Evolutionary conservation across 768 basidiomycete species (phyloP).

Genomic region (Amanita phalloides): DNA sequence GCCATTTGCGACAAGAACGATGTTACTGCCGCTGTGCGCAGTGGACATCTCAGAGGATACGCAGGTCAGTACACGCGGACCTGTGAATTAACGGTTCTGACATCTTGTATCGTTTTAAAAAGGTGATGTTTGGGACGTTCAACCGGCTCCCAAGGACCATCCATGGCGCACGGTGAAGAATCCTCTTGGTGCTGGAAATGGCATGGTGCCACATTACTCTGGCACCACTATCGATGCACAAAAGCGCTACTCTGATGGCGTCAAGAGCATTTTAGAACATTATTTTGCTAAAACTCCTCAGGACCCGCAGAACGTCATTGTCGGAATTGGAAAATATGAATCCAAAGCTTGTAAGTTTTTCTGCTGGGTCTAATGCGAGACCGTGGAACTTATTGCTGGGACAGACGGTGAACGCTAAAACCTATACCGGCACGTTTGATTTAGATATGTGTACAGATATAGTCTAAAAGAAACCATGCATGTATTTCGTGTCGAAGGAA

Average conservation of each 20-base stretch:
- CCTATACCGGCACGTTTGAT: no score
- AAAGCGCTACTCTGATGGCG: conserved; percentile 70
- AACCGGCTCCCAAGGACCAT: conserved; percentile 82
- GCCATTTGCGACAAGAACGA: conserved; percentile 84
- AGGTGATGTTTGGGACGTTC: conserved; percentile 79
- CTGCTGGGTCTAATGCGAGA: background rate
- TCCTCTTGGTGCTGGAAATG: conserved; percentile 76
- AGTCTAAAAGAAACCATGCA: background rate
- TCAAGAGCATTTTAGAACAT: conserved; percentile 60
- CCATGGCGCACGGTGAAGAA: conserved; percentile 79
- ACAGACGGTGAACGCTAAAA: conserved; percentile 44
- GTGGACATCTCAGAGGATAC: conserved; percentile 63
- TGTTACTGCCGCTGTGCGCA: conserved; percentile 64
- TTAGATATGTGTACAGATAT: background rate
- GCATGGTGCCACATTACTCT: conserved; percentile 82
- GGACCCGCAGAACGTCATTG: conserved; percentile 73
- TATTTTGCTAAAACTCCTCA: conserved; percentile 56
- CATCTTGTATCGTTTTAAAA: background rate
- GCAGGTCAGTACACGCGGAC: conserved; percentile 17
- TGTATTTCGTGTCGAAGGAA: no score
- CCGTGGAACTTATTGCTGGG: conserved; percentile 2
- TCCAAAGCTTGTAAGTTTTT: conserved; percentile 30
- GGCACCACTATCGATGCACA: conserved; percentile 89
- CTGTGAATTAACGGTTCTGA: conserved; percentile 18
- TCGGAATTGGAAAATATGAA: conserved; percentile 44